Evolutionary conservation across 208 protist species (phyloP).

Genomic region (Wallacemonas sp.): DNA sequence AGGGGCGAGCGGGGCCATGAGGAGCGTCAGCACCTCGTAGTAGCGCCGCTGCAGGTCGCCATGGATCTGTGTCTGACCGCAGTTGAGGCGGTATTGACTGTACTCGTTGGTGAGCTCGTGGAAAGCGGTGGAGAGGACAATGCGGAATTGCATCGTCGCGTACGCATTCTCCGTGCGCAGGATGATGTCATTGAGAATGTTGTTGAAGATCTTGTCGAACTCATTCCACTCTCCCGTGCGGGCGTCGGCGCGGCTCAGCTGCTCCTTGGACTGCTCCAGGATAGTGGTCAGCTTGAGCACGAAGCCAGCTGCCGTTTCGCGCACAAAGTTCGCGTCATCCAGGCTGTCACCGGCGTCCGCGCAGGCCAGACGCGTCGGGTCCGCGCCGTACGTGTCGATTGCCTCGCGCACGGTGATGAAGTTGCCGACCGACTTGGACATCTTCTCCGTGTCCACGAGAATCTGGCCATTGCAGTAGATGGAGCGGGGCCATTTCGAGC

Average conservation of each 20-base stretch:
- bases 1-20: conserved; percentile 96
- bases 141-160: conserved; percentile 94
- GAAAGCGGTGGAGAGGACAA: conserved; percentile 95
- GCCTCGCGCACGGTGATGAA: conserved; percentile 96
- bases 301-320: conserved; percentile 92
- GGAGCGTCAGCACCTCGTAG: conserved; percentile 92
- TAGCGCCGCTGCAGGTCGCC: conserved; percentile 80
- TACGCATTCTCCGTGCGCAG: conserved; percentile 86
- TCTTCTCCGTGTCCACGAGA: conserved; percentile 99
- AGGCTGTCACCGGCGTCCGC: conserved; percentile 98
- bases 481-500: conserved; percentile 81
- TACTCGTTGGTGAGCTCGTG: conserved; percentile 93
- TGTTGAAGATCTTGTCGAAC: conserved; percentile 95
- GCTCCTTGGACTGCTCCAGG: conserved; percentile 92
- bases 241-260: conserved; percentile 41
- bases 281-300: conserved; percentile 97
- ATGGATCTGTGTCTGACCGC: conserved; percentile 72
- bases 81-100: conserved; percentile 92
- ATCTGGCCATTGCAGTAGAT: conserved; percentile 99
- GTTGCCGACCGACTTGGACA: conserved; percentile 99
- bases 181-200: conserved; percentile 93
- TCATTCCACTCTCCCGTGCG: conserved; percentile 62
- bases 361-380: conserved; percentile 96
- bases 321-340: conserved; percentile 99
- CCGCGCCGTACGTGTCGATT: conserved; percentile 84